phyloP scores from a whole-genome alignment of 2,329 filamentous ascomycete species.

The Penicillium occitanis region DNA sequence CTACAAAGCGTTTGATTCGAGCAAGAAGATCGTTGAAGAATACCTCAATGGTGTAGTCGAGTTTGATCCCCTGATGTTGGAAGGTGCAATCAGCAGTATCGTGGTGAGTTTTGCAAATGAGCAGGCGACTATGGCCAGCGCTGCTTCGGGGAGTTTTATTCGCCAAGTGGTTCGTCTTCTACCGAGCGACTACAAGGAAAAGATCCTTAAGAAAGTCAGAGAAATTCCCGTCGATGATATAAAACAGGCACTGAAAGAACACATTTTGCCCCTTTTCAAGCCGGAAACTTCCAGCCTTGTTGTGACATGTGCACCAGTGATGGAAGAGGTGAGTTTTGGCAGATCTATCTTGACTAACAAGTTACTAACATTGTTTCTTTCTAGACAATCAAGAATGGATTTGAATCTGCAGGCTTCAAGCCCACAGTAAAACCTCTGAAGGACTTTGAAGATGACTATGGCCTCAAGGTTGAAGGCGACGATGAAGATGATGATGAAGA shows the following conservation, averaged over 20 bases:
- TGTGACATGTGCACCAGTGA: constrained; percentile 80
- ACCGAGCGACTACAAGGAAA: constrained; percentile 72
- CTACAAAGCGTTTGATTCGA: constrained; percentile 78
- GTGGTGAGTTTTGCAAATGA: constrained; percentile 85
- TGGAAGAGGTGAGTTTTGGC: constrained; percentile 69
- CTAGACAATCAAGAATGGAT: constrained; percentile 72
- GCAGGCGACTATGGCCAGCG: constrained; percentile 78
- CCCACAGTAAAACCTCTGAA: constrained; percentile 71
- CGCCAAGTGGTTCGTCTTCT: constrained; percentile 76
- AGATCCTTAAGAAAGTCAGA: constrained; percentile 73
- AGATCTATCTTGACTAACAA: constrained; percentile 12
- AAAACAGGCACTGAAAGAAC: constrained; percentile 67
- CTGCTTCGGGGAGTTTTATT: constrained; percentile 80
- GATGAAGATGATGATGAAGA: constrained; percentile 59
- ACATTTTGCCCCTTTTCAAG: constrained; percentile 77
- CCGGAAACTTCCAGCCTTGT: constrained; percentile 80
- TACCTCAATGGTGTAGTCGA: constrained; percentile 69
- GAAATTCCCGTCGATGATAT: constrained; percentile 76
- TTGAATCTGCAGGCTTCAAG: constrained; percentile 74
- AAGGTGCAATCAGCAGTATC: constrained; percentile 87
- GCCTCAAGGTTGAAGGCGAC: constrained; percentile 64
- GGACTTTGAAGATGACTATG: constrained; percentile 88
- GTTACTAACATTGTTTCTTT: constrained; percentile 25
- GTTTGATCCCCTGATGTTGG: constrained; percentile 79
- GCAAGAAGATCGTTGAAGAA: constrained; percentile 70